A percentile compares a stretch with the other conserved stretches of the same genome.
Conservation (phyloP, 2,329 filamentous ascomycete genomes). For the Bretziella fagacearum region DNA sequence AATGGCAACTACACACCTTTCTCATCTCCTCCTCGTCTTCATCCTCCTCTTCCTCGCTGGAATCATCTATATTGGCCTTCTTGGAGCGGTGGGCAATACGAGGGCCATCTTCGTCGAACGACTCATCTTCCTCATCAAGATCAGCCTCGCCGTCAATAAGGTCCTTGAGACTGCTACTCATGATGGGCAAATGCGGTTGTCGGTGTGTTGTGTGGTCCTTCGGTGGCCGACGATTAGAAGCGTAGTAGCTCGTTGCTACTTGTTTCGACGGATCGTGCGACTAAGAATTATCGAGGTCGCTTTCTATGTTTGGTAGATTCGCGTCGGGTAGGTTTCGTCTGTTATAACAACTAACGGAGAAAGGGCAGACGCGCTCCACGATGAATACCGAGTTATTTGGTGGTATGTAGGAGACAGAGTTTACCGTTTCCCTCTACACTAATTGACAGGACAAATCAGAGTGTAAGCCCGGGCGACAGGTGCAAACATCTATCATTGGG, state of each 20-base stretch:
- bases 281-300: too few species aligned
- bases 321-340: too few species aligned
- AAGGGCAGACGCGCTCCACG: too few species aligned
- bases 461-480: neutral
- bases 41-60: constrained; percentile 81
- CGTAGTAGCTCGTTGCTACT: too few species aligned
- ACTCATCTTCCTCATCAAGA: constrained; percentile 73
- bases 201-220: too few species aligned
- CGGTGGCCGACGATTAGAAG: too few species aligned
- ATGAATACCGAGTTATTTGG: too few species aligned
- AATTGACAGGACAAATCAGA: neutral
- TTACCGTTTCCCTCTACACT: neutral
- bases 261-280: too few species aligned
- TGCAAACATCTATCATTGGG: neutral
- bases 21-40: constrained; percentile 80
- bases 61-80: constrained; percentile 38
- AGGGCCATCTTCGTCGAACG: constrained; percentile 55
- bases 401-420: constrained; percentile 1
- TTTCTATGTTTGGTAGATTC: too few species aligned
- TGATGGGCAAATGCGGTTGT: too few species aligned
- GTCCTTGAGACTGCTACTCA: constrained; percentile 50
- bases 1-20: constrained; percentile 40
- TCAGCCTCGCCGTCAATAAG: constrained; percentile 75
- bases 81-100: constrained; percentile 2
- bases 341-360: too few species aligned